A percentile compares a stretch with the other conserved stretches of the same genome.
These are phyloP conservation scores for Candida palmyrensis DNA, from an alignment of 805 yeast species.

Conservation along the genomic window DNA sequence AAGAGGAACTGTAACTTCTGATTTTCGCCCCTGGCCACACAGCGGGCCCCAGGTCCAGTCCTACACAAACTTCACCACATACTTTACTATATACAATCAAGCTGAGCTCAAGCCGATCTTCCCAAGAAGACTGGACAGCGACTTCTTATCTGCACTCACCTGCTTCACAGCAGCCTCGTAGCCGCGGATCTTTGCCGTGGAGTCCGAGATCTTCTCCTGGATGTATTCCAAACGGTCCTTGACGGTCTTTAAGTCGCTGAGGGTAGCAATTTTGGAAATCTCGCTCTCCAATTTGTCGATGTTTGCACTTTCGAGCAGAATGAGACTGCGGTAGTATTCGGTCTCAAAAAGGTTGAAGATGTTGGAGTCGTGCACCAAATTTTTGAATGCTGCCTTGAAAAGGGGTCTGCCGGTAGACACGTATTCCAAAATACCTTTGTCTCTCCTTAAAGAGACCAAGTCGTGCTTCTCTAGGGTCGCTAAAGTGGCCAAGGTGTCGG, in stretches of 20 bases:
- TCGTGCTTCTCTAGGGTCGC: constrained; percentile 76
- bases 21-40: no score
- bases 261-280: constrained; percentile 49
- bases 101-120: constrained; percentile 3
- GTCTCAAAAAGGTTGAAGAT: constrained; percentile 61
- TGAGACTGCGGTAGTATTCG: constrained; percentile 48
- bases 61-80: not conserved
- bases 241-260: constrained; percentile 50
- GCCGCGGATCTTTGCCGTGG: constrained; percentile 41
- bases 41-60: no score
- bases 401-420: constrained; percentile 82
- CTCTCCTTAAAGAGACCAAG: constrained; percentile 63
- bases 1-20: no score
- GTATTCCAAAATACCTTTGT: constrained; percentile 65
- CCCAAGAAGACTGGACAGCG: no score
- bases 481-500: constrained; percentile 42
- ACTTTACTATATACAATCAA: no score
- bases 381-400: constrained; percentile 71
- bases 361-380: constrained; percentile 52
- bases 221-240: constrained; percentile 61
- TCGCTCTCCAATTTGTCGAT: constrained; percentile 70
- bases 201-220: constrained; percentile 57
- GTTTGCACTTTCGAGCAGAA: constrained; percentile 55
- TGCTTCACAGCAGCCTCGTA: constrained; percentile 25
- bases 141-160: constrained; percentile 10